phyloP scores from a whole-genome alignment of 768 basidiomycete species.

The Lentinula guzmanii region DNA sequence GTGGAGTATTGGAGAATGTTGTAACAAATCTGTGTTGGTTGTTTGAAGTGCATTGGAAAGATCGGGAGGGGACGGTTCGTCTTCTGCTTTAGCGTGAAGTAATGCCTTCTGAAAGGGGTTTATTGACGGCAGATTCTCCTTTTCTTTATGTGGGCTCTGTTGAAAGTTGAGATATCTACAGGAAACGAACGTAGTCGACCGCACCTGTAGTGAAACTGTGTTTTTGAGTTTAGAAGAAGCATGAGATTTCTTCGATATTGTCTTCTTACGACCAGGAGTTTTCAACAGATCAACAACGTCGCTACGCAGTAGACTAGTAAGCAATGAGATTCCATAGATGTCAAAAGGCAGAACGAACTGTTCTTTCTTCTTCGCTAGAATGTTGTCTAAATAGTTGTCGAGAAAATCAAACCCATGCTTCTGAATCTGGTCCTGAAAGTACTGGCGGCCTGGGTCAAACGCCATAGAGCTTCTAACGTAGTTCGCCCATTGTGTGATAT shows the following conservation, averaged over 20 bases:
- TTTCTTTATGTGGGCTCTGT: constrained; percentile 25
- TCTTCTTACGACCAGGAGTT: constrained; percentile 74
- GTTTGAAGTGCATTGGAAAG: background rate
- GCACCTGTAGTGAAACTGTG: constrained; percentile 42
- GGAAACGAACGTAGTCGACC: background rate
- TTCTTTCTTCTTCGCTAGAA: constrained; percentile 58
- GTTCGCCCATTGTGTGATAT: constrained; percentile 67
- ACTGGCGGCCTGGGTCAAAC: constrained; percentile 63
- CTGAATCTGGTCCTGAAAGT: constrained; percentile 70
- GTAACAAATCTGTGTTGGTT: background rate
- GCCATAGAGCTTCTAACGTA: constrained; percentile 63
- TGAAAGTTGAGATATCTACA: background rate
- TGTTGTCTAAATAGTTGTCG: constrained; percentile 71
- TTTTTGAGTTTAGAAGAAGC: constrained; percentile 35
- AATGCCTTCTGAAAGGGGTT: constrained; percentile 45
- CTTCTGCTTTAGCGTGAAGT: constrained; percentile 23
- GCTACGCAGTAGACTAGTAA: constrained; percentile 26
- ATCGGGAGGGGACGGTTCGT: background rate
- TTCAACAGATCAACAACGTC: constrained; percentile 77
- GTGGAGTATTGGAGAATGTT: background rate
- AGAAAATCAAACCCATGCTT: constrained; percentile 75
- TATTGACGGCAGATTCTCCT: constrained; percentile 35
- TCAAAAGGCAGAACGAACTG: constrained; percentile 38
- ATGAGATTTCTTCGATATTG: constrained; percentile 37
- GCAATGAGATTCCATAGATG: background rate